Evolutionary conservation across 140 eudicot genomes (phyloP).

Genomic region (Ambrosia hybrid): DNA sequence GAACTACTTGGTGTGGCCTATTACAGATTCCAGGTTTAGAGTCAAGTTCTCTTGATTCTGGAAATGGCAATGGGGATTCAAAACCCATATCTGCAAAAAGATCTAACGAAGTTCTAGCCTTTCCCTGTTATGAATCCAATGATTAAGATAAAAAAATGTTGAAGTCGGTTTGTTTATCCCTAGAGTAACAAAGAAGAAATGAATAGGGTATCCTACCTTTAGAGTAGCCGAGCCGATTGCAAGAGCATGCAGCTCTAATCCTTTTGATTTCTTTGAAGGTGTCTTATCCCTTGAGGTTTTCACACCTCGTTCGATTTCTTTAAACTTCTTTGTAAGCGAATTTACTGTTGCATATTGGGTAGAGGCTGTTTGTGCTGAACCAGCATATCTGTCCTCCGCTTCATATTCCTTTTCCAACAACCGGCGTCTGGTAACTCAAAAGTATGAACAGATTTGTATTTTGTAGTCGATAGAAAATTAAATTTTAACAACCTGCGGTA

Average conservation of each 20-base stretch:
- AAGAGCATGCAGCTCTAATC: constrained; percentile 21
- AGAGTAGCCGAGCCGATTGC: constrained; percentile 45
- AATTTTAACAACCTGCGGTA: neutral
- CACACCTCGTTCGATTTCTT: constrained; percentile 59
- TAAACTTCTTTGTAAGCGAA: constrained; percentile 30
- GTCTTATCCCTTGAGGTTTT: constrained; percentile 23
- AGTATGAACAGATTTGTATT: neutral
- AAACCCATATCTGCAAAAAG: constrained; percentile 53
- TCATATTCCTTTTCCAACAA: constrained; percentile 74
- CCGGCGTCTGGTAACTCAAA: constrained; percentile 50
- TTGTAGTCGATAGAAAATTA: neutral
- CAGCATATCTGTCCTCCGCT: constrained; percentile 49
- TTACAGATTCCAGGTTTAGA: constrained; percentile 73
- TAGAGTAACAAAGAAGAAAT: neutral
- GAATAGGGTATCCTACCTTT: constrained; percentile 40
- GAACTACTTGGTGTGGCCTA: constrained; percentile 53
- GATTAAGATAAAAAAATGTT: constrained; percentile 6
- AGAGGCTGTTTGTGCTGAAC: constrained; percentile 46
- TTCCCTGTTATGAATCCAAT: constrained; percentile 47
- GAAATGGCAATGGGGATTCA: constrained; percentile 64
- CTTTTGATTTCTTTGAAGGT: constrained; percentile 30
- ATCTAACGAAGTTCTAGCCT: constrained; percentile 39
- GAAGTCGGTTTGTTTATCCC: constrained; percentile 6
- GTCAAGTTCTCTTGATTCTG: constrained; percentile 70
- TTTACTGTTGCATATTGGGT: constrained; percentile 1